Conservation (phyloP, 139 green algal species). For the Chlorella ohadii region DNA sequence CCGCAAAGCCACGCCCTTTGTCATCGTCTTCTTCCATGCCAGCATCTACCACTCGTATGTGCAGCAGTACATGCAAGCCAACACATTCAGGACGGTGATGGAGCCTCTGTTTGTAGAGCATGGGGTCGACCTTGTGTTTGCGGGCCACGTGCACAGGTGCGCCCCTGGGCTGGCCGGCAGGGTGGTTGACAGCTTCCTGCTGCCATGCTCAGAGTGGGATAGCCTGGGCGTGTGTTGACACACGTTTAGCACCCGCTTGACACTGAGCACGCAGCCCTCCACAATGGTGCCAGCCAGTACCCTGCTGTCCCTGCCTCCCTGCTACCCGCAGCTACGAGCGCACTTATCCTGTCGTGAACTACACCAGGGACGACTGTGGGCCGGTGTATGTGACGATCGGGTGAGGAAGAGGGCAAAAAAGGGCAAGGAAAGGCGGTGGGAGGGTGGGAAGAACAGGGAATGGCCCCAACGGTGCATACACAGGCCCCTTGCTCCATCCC, state of each 20-base stretch:
- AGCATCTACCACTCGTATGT: too few species aligned
- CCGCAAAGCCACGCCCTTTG: too few species aligned
- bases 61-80: background rate
- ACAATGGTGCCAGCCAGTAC: too few species aligned
- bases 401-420: background rate
- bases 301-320: background rate
- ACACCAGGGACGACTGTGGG: background rate
- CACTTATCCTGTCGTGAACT: background rate
- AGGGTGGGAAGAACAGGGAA: background rate
- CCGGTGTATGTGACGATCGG: background rate
- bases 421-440: too few species aligned
- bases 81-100: background rate
- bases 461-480: background rate
- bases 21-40: too few species aligned
- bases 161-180: background rate
- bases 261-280: too few species aligned
- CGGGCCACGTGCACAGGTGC: background rate
- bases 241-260: too few species aligned
- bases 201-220: too few species aligned
- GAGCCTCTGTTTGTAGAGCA: background rate
- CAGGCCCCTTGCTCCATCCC: background rate
- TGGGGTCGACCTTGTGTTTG: background rate
- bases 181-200: background rate
- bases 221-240: too few species aligned
- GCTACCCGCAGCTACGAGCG: background rate